Evolutionary conservation across 2,329 filamentous ascomycete species (phyloP).

Genomic region (Aspergillus phoenicis): DNA sequence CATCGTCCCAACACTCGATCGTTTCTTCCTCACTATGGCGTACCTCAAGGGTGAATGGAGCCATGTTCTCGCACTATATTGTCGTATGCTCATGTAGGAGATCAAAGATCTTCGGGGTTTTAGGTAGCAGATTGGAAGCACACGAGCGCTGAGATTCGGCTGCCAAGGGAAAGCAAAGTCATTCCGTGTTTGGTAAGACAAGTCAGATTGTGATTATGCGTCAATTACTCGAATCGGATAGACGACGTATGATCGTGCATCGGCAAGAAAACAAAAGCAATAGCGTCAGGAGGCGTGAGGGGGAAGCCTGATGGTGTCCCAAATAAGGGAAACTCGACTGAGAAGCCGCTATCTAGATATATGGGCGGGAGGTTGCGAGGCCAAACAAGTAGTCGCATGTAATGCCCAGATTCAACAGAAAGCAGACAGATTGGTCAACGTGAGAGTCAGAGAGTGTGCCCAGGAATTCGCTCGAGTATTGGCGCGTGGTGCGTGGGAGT

Average conservation of each 20-base stretch:
- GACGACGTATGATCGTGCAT: background rate
- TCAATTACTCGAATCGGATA: background rate
- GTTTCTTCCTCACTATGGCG: conserved; percentile 38
- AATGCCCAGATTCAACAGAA: background rate
- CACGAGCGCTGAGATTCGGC: conserved; percentile 25
- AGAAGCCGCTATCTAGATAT: background rate
- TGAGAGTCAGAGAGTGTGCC: conserved; percentile 6
- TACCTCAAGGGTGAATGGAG: conserved; percentile 37
- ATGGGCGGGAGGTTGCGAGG: background rate
- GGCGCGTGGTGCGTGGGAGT: conserved; percentile 22
- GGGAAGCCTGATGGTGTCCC: background rate
- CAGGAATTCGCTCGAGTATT: conserved; percentile 2
- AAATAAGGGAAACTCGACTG: background rate
- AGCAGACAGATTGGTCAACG: conserved; percentile 11
- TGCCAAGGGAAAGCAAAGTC: conserved; percentile 27
- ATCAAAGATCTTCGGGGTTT: conserved; percentile 2
- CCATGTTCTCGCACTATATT: conserved; percentile 33
- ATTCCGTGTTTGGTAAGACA: conserved; percentile 27
- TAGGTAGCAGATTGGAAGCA: conserved; percentile 24
- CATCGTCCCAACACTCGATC: conserved; percentile 55
- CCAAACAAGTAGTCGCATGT: background rate
- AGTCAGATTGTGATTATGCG: background rate
- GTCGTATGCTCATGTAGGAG: conserved; percentile 3
- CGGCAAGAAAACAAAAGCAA: background rate
- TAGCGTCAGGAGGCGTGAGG: background rate